These are phyloP conservation scores for Colletotrichum somersetense DNA, from an alignment of 2,329 filamentous ascomycete species.

Conservation along the genomic window DNA sequence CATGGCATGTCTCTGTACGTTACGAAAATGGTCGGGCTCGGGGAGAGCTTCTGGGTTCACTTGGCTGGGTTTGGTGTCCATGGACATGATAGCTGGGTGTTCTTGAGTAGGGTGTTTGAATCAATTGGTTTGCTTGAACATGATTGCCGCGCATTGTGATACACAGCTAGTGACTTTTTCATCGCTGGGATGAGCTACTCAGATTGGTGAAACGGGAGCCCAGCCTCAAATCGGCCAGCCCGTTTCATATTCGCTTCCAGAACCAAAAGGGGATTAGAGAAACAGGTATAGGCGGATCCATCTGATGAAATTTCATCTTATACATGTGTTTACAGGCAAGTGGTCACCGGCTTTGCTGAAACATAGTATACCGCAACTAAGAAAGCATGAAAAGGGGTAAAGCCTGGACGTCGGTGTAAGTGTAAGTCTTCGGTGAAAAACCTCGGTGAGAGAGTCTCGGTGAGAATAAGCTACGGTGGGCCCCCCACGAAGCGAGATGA, in stretches of 20 bases:
- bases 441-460: slow-evolving; percentile 14
- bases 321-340: background rate
- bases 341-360: too few species aligned
- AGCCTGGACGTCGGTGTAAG: background rate
- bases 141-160: background rate
- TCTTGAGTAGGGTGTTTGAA: slow-evolving; percentile 37
- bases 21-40: background rate
- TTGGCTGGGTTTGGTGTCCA: slow-evolving; percentile 28
- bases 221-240: background rate
- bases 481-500: slow-evolving; percentile 34
- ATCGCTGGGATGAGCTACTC: background rate
- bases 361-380: background rate
- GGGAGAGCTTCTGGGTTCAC: slow-evolving; percentile 15
- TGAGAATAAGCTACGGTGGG: slow-evolving; percentile 1
- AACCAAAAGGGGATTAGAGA: background rate
- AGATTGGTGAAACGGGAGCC: background rate
- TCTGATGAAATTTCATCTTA: fast-evolving
- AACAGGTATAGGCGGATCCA: background rate
- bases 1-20: slow-evolving; percentile 7
- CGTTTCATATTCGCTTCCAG: slow-evolving; percentile 12
- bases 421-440: background rate
- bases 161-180: too few species aligned
- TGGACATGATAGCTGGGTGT: slow-evolving; percentile 30
- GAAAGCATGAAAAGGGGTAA: too few species aligned
- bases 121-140: slow-evolving; percentile 27